These are phyloP conservation scores for Cyclotella distinguenda DNA, from an alignment of 108 stramenopile species.

Conservation along the genomic window DNA sequence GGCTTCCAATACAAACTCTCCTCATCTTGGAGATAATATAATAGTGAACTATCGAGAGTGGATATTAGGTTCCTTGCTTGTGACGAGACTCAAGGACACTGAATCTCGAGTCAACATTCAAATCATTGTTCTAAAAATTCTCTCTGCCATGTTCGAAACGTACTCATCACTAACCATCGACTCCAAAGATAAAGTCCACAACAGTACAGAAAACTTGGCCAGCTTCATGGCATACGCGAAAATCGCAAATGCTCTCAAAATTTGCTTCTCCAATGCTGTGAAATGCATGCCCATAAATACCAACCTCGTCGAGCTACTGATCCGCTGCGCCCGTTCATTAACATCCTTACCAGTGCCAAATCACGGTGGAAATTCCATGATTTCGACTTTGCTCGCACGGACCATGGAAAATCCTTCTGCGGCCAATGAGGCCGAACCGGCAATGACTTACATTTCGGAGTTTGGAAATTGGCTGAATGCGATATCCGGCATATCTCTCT, in stretches of 20 bases:
- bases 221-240: constrained; percentile 11
- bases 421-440: not conserved
- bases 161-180: constrained; percentile 11
- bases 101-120: not conserved
- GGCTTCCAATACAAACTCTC: not conserved
- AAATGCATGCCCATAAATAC: not conserved
- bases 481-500: not conserved
- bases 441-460: constrained; percentile 8
- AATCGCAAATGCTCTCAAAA: constrained; percentile 21
- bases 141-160: constrained; percentile 12
- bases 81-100: not conserved
- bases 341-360: constrained; percentile 1
- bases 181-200: constrained; percentile 14
- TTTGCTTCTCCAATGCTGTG: constrained; percentile 15
- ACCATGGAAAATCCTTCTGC: not conserved
- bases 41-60: constrained; percentile 23
- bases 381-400: not conserved
- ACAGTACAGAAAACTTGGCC: constrained; percentile 12
- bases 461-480: constrained; percentile 26
- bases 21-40: constrained; percentile 2
- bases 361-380: not conserved
- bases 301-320: constrained; percentile 7
- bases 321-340: constrained; percentile 18
- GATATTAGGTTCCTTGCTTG: constrained; percentile 8
- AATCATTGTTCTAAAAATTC: constrained; percentile 15